A percentile compares a stretch with the other conserved stretches of the same genome.
Conservation (phyloP, 1,284 basidiomycete genomes). For the Ceratobasidium sp. region DNA sequence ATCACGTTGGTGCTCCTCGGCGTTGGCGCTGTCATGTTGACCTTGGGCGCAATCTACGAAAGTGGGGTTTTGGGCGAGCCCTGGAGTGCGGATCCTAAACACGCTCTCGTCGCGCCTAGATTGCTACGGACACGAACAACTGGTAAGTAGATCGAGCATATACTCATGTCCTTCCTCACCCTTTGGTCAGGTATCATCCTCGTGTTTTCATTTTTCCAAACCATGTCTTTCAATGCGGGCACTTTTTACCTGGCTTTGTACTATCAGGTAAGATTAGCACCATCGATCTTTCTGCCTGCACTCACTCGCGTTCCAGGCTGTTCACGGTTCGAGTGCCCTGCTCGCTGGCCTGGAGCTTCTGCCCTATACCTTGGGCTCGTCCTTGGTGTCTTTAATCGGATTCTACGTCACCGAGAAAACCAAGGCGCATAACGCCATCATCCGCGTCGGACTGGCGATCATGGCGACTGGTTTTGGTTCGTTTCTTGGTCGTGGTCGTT, state of each 20-base stretch:
- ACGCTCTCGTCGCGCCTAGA: conserved; percentile 71
- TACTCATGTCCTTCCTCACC: neutral
- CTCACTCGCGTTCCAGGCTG: conserved; percentile 57
- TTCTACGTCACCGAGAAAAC: conserved; percentile 76
- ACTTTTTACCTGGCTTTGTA: conserved; percentile 82
- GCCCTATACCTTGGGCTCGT: conserved; percentile 80
- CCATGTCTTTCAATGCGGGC: conserved; percentile 77
- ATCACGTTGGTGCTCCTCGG: conserved; percentile 23
- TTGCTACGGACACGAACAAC: conserved; percentile 66
- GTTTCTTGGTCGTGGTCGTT: conserved; percentile 46
- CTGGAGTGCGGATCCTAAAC: conserved; percentile 51
- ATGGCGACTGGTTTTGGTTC: conserved; percentile 74
- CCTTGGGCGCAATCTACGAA: conserved; percentile 29
- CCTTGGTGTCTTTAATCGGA: conserved; percentile 77
- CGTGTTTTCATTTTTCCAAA: conserved; percentile 74
- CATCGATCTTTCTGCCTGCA: neutral
- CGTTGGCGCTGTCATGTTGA: conserved; percentile 1
- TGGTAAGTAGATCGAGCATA: conserved; percentile 55
- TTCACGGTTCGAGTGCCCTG: conserved; percentile 67
- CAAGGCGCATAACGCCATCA: conserved; percentile 66
- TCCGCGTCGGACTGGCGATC: conserved; percentile 66
- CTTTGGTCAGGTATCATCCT: conserved; percentile 64
- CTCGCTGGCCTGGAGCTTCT: conserved; percentile 73
- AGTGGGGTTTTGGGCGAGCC: conserved; percentile 25
- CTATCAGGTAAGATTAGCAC: conserved; percentile 64